Base-by-base conservation (phyloP, 495 filamentous ascomycete genomes). In the Geopyxis carbonaria region DNA sequence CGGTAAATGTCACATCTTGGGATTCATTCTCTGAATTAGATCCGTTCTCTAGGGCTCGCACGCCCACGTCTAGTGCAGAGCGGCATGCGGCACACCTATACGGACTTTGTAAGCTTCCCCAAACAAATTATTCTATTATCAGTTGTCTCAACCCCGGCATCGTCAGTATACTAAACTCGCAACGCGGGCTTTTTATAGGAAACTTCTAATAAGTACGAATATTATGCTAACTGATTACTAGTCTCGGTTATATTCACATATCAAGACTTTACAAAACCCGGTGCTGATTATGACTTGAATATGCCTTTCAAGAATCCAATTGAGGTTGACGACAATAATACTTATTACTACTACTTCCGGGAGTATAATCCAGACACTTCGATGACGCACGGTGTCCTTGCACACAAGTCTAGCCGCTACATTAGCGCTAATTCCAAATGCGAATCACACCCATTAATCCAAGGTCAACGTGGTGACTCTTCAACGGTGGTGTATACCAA, bases 21-120 rank as follows among this genome's bases (percentile, higher is more conserved):
- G 25, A 38, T 6, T 32, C 22, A 28, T 40, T 28, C 22, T 29
- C 37, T 2, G 37, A 30, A 19, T 11, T 10, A 8, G 22, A 40
- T 5, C 23, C n/a, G 15, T 10, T 40, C 18, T 30, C 37, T 18
- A 22, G 25, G 4, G 22, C 32, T 13, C 29, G 37, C 22, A 35
- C 27, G 31, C 37, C 43, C 14, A 22, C 40, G 10, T 11, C 36
- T 8, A 23, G 34, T 18, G 11, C 44, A 5, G 44, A 50, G 15
- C 34, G 38, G 31, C 38, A 36, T 2, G 28, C 39, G 18, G 39
- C 47, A 7, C 47, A 50, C 36, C 28, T 23, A 13, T 44, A 30
- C 25, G 47, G 47, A 0, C 13, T 46, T 19, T 50, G 40, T 47
- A 36, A 22, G 45, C 34, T 5, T n/a, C n/a, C n/a, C n/a, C n/a